Evolutionary conservation across 2,329 filamentous ascomycete species (phyloP), one percentile per base, ranked within the genome.

Genomic region (Elsinoe batatas): DNA sequence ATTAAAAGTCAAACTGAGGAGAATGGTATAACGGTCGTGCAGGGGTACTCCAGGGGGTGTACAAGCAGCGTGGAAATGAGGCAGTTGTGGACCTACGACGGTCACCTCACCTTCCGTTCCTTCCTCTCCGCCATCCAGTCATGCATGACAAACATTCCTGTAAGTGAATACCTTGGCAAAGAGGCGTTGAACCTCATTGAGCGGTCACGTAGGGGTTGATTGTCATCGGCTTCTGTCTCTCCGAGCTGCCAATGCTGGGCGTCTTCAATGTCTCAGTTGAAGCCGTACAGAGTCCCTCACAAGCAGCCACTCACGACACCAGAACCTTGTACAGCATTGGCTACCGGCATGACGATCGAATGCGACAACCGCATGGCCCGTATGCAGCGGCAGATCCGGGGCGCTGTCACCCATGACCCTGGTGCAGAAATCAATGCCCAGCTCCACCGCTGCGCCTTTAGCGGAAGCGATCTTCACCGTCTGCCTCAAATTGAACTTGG

Each of bases 321-420:
- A 15, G 15, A 51, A 38, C 33, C 47, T 38, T 38, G 33, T 18
- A 11, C 26, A 18, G 13, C 13, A 13, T 38, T 7, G 12, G 12
- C 17, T 38, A 38, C 47, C 33, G 32, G 35, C 47, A 37, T 38
- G 47, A 37, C 15, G 32, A 51, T 51, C 47, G 20, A 37, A 33
- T 32, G 32, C 26, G 32, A 50, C 46, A 50, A 50, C 46, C 46
- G 38, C 33, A 51, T 36, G 47, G 47, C 33, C 30, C 32, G 15
- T 51, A 17, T 38, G 10, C 32, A 15, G 12, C 47, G 47, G 33
- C 47, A 51, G 47, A 51, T 51, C 47, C 47, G 47, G 33, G 47
- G 47, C 33, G 32, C 47, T 51, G 47, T 51, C 47, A 51, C 32
- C 47, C 47, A 51, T 7, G 26, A 51, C 47, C 47, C 47, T 51